Evolutionary conservation across 139 green algal species (phyloP), one percentile per base, ranked within the genome.

Genomic region (Dunaliella primolecta): DNA sequence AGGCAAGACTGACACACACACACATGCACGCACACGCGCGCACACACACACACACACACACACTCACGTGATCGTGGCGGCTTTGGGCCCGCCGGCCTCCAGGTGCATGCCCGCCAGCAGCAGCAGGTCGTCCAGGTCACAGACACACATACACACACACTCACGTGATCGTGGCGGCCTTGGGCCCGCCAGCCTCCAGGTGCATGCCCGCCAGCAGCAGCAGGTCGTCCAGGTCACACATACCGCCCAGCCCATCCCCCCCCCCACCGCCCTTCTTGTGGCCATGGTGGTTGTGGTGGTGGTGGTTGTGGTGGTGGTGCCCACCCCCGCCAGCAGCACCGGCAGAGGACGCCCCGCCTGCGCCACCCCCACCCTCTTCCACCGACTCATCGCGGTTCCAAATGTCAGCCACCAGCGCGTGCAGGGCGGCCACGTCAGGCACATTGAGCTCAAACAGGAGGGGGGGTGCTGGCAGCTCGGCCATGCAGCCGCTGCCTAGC

Each of bases 331-430:
- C 30, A 3, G 75, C 56, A 38, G 81, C 81, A 46, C 81, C 46
- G 2, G 32, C 30, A 21, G 33, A n/a, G 11, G 21, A 74, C 11
- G 3, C 46, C 33, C 70, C 55, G 36, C 27, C 72, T 34, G 21
- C 70, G 23, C 15, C 34, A 20, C 27, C 70, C 30, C n/a, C 35
- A 36, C 29, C 78, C 2, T 84, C 55, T 46, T 75, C 37, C 38
- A 33, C 31, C 76, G 37, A 57, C 31, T 88, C 84, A 29, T 88
- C 80, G 1, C 72, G 32, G 80, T 83, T 83, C 85, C 85, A 88
- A 11, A 56, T 46, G 7, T 88, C 85, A 30, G 85, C 85, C 3
- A 88, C 79, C 35, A 88, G 56, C 2, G 55, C 55, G 31, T 84
- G 80, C 30, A 84, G 80, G 1, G 56, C 55, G 1, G 38, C 24